Conservation (phyloP, 192 early-diverging fungal genomes). For the Umbelopsis vinacea region DNA sequence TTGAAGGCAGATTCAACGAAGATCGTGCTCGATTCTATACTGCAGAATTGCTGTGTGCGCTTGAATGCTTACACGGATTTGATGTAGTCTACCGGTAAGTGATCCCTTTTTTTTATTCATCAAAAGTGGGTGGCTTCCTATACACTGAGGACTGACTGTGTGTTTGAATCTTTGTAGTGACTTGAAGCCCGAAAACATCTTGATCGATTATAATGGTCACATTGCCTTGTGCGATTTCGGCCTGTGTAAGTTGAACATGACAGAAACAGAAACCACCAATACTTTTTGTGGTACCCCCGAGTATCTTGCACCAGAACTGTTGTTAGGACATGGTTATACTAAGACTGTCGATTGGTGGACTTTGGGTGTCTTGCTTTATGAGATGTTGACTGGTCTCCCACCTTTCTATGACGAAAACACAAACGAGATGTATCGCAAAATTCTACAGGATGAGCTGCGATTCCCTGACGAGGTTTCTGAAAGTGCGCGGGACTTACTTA, state of each 20-base stretch:
- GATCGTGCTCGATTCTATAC: slow-evolving; percentile 92
- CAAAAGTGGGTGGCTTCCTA: too few relatives aligned
- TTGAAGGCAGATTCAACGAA: slow-evolving; percentile 86
- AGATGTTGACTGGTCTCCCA: slow-evolving; percentile 88
- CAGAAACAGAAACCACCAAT: slow-evolving; percentile 88
- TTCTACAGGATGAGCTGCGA: slow-evolving; percentile 86
- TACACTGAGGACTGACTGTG: not conserved
- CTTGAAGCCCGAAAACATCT: slow-evolving; percentile 95
- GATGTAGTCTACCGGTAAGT: slow-evolving; percentile 82
- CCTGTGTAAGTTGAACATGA: slow-evolving; percentile 93
- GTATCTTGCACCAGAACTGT: slow-evolving; percentile 92
- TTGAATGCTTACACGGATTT: slow-evolving; percentile 92
- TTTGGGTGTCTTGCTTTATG: slow-evolving; percentile 88
- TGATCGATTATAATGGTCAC: slow-evolving; percentile 93
- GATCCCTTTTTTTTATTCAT: slow-evolving; percentile 54
- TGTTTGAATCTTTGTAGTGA: slow-evolving; percentile 57
- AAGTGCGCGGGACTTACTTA: slow-evolving; percentile 67
- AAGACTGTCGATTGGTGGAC: slow-evolving; percentile 99
- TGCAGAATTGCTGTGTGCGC: slow-evolving; percentile 86
- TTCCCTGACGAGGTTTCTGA: slow-evolving; percentile 78
- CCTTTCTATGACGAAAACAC: slow-evolving; percentile 96
- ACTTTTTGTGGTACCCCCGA: slow-evolving; percentile 99
- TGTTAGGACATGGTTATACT: slow-evolving; percentile 85
- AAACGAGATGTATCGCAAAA: slow-evolving; percentile 95
- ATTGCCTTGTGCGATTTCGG: slow-evolving; percentile 96